A percentile compares a stretch with the other conserved stretches of the same genome.
phyloP scores from a whole-genome alignment of 257 asterid species.

The Misopates orontium region DNA sequence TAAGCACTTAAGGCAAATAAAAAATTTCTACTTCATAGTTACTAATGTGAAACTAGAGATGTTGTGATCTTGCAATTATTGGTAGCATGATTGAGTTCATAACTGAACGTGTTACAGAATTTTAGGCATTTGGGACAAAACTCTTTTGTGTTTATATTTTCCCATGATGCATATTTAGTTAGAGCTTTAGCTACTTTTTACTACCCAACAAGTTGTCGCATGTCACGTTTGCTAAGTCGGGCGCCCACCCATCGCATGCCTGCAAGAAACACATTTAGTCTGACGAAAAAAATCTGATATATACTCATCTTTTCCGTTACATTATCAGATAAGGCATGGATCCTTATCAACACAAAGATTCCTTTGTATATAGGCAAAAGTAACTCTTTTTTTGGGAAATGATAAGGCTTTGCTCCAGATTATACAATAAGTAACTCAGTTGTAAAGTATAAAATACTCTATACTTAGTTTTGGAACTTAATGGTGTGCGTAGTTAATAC shows the following conservation, averaged over 20 bases:
- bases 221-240: slow-evolving; percentile 19
- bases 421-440: too few species aligned
- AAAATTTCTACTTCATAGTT: not conserved
- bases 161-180: not conserved
- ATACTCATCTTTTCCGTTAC: slow-evolving; percentile 12
- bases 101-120: not conserved
- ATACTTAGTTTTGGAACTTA: too few species aligned
- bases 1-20: too few species aligned
- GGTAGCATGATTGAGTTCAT: slow-evolving; percentile 6
- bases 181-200: not conserved
- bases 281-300: slow-evolving; percentile 6
- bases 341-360: not conserved
- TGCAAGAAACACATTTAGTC: not conserved
- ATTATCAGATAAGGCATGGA: slow-evolving; percentile 24
- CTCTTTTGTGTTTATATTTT: not conserved
- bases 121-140: not conserved
- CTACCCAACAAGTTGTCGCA: slow-evolving; percentile 11
- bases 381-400: not conserved
- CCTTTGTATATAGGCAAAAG: slow-evolving; percentile 11
- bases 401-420: too few species aligned
- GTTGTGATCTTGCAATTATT: not conserved
- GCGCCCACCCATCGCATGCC: slow-evolving; percentile 24
- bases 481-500: too few species aligned
- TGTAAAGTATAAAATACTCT: too few species aligned
- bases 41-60: not conserved